Base-by-base conservation (phyloP, 2,329 filamentous ascomycete species). In the Aspergillus clavatus region DNA sequence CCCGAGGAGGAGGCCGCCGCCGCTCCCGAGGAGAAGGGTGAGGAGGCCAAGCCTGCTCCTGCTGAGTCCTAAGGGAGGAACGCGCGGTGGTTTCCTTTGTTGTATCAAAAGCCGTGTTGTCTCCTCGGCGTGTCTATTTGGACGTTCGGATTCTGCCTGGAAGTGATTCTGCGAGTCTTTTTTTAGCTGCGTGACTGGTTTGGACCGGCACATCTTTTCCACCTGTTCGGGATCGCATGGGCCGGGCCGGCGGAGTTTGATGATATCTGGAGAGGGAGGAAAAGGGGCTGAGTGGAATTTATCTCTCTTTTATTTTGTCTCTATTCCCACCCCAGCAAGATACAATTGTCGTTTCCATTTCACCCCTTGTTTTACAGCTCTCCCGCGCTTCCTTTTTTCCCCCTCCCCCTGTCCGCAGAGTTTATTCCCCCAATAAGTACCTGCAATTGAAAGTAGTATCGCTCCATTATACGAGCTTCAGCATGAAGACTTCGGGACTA, bases 1-100 rank as follows among this genome's bases (percentile, higher is more conserved):
- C 59, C 76, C 54, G 72, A 75, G 48, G 73, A 72, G 52, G 63
- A 64, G 43, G 57, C 77, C 55, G 67, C 70, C 49, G 74, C 79
- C 40, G 63, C 66, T 42, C 54, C 68, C 59, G 70, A 72, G 53
- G 71, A 67, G 29, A 66, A 69, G 59, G 53, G 59, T 41, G 67
- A 70, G 50, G 68, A 70, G 58, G 49, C 65, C 40, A 63, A 66
- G 59, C 56, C 63, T 39, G 55, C 57, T 22, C 58, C 66, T 53
- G 42, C 63, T 42, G 65, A 67, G 51, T 65, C 66, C 42, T 69
- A 66, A 59, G 53, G 35, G 43, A 43, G 45, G 41, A 50, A 55
- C 52, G 52, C 47, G 47, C 54, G 45, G 53, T 50, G 43, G 57
- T 53, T 59, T 57, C 51, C 50, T 53, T 55, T 52, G 46, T 52